Percentiles rank a stretch among this genome's conserved stretches.
Conservation (phyloP, 352 stramenopile species). For the Phytopythium cucurbitacearum region DNA sequence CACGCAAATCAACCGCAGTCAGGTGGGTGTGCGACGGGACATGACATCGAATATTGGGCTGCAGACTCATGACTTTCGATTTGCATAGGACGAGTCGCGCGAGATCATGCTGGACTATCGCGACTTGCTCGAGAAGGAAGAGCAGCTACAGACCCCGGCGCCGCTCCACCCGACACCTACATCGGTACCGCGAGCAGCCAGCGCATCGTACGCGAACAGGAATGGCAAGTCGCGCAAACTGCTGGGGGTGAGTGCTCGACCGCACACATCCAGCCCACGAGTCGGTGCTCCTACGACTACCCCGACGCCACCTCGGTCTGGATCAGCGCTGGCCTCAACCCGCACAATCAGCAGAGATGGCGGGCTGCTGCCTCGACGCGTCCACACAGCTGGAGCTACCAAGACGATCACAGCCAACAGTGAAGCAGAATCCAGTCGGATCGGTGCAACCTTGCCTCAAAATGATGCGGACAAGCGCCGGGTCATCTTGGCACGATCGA, state of each 20-base stretch:
- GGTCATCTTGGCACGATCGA: background rate
- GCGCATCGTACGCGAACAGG: slow-evolving; percentile 18
- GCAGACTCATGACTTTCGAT: background rate
- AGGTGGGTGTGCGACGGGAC: slow-evolving; percentile 18
- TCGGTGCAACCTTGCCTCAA: too few relatives aligned
- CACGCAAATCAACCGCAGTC: slow-evolving; percentile 59
- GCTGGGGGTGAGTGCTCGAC: slow-evolving; percentile 13
- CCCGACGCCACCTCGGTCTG: background rate
- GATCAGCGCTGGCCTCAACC: slow-evolving; percentile 6
- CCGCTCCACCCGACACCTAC: slow-evolving; percentile 30
- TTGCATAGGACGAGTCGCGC: slow-evolving; percentile 43
- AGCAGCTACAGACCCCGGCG: slow-evolving; percentile 13
- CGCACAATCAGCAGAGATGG: slow-evolving; percentile 1
- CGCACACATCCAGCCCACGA: slow-evolving; percentile 17
- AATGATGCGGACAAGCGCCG: background rate
- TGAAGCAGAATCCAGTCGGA: too few relatives aligned
- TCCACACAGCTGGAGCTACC: too few relatives aligned
- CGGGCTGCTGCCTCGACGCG: too few relatives aligned
- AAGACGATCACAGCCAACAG: too few relatives aligned
- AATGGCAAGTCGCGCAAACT: slow-evolving; percentile 49
- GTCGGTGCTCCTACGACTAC: slow-evolving; percentile 6
- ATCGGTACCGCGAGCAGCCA: slow-evolving; percentile 6
- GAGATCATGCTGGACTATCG: slow-evolving; percentile 71
- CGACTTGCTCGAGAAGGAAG: slow-evolving; percentile 42
- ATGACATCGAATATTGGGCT: background rate